Conservation (phyloP, 75 land plant species). For the Picea glauca region DNA sequence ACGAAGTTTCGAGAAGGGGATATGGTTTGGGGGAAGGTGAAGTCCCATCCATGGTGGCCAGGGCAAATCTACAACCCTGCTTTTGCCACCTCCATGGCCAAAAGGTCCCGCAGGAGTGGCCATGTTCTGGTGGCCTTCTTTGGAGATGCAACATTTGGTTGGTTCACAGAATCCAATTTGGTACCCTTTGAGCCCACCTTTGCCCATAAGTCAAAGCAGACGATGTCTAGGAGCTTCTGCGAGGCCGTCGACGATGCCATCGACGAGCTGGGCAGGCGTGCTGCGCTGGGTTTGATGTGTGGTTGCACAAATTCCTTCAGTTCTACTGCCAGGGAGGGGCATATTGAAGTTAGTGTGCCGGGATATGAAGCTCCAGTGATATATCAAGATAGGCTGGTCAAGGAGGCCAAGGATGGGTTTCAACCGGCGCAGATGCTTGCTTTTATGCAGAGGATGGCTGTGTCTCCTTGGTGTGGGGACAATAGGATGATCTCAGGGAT, state of each 20-base stretch:
- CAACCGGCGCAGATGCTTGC: conserved; percentile 32
- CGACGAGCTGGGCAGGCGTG: conserved; percentile 55
- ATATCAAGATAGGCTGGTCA: conserved; percentile 34
- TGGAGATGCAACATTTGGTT: conserved; percentile 79
- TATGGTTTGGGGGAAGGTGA: conserved; percentile 86
- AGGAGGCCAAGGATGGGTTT: conserved; percentile 36
- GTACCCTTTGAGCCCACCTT: conserved; percentile 54
- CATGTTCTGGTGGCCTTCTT: conserved; percentile 75
- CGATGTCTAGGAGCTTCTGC: conserved; percentile 27
- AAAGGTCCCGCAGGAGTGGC: conserved; percentile 40
- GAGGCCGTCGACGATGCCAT: conserved; percentile 72
- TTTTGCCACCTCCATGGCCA: conserved; percentile 45
- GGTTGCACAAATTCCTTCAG: conserved; percentile 34
- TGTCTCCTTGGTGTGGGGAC: conserved; percentile 26
- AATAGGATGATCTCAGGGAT: conserved; percentile 15
- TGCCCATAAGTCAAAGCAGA: conserved; percentile 55
- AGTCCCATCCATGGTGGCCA: conserved; percentile 91
- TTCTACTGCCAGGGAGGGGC: conserved; percentile 27
- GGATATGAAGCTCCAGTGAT: conserved; percentile 35
- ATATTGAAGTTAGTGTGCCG: conserved; percentile 39
- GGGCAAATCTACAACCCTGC: conserved; percentile 56
- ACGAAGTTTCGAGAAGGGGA: conserved; percentile 33
- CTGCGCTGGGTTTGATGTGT: conserved; percentile 49
- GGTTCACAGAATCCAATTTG: conserved; percentile 68
- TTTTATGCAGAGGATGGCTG: conserved; percentile 46